Percentiles rank a stretch among this genome's conserved stretches.
These are phyloP conservation scores for Isabelozyma heimii DNA, from an alignment of 805 yeast species.

Conservation along the genomic window DNA sequence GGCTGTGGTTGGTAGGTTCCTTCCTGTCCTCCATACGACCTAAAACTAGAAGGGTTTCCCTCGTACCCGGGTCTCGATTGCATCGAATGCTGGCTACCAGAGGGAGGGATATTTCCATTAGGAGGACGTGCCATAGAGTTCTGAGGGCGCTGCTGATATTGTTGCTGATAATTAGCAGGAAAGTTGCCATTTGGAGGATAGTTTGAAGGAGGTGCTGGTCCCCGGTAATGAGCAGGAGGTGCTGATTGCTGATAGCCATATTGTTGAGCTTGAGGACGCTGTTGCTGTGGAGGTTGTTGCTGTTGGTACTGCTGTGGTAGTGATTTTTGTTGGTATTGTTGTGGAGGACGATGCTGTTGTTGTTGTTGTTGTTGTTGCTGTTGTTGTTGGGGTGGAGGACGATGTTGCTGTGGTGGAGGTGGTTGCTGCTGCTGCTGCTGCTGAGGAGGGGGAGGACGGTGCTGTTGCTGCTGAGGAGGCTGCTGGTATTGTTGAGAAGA, in stretches of 20 bases:
- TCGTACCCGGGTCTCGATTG: constrained; percentile 4
- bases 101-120: constrained; percentile 1
- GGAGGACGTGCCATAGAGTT: background rate
- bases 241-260: background rate
- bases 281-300: constrained; percentile 1
- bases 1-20: constrained; percentile 5
- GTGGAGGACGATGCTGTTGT: background rate
- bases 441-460: constrained; percentile 5
- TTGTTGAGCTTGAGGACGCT: constrained; percentile 1
- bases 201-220: background rate
- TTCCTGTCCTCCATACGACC: constrained; percentile 4
- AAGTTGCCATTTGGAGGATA: background rate
- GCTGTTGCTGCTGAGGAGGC: background rate
- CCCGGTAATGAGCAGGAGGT: background rate
- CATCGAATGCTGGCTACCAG: constrained; percentile 4
- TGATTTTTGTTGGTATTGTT: constrained; percentile 1
- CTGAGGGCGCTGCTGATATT: background rate
- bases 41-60: constrained; percentile 15
- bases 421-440: constrained; percentile 9
- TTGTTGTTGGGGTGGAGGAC: background rate
- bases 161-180: background rate
- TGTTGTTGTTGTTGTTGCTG: constrained; percentile 1
- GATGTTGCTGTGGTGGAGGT: constrained; percentile 1
- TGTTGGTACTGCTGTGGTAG: constrained; percentile 8
- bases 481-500: background rate